Conservation (phyloP, 495 filamentous ascomycete genomes). For the Aspergillus cristatus region DNA sequence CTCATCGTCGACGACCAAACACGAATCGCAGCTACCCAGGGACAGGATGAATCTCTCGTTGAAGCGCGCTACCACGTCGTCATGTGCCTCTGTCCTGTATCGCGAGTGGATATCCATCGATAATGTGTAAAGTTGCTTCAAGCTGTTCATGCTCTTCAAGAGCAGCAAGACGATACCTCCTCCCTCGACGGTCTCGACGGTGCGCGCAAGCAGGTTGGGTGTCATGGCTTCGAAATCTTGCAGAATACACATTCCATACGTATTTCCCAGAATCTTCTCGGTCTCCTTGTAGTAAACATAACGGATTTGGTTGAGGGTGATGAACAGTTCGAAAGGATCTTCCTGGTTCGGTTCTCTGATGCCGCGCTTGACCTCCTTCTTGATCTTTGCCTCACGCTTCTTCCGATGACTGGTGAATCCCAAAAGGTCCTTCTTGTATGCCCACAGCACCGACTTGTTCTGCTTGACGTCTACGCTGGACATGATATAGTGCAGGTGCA, state of each 20-base stretch:
- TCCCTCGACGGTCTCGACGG: conserved; percentile 96
- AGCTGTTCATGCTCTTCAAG: conserved; percentile 90
- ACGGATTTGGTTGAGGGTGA: conserved; percentile 91
- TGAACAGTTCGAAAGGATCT: conserved; percentile 96
- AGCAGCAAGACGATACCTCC: conserved; percentile 86
- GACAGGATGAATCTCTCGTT: conserved; percentile 97
- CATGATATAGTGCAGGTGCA: conserved; percentile 90
- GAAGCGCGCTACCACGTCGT: conserved; percentile 91
- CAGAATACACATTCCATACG: conserved; percentile 96
- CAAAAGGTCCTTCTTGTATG: conserved; percentile 97
- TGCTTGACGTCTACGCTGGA: conserved; percentile 82
- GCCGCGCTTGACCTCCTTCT: conserved; percentile 94
- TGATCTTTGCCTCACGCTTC: conserved; percentile 96
- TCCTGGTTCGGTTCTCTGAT: conserved; percentile 91
- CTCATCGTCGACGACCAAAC: conserved; percentile 95
- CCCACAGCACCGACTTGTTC: conserved; percentile 96
- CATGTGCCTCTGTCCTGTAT: conserved; percentile 94
- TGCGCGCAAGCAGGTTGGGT: conserved; percentile 87
- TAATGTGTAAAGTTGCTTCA: conserved; percentile 95
- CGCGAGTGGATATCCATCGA: conserved; percentile 97
- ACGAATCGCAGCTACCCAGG: conserved; percentile 85
- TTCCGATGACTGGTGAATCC: conserved; percentile 94
- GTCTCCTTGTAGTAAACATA: conserved; percentile 99
- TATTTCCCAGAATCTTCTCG: conserved; percentile 98
- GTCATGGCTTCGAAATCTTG: conserved; percentile 98